phyloP scores from a whole-genome alignment of 495 filamentous ascomycete genomes.

The Aspergillus biplanus region DNA sequence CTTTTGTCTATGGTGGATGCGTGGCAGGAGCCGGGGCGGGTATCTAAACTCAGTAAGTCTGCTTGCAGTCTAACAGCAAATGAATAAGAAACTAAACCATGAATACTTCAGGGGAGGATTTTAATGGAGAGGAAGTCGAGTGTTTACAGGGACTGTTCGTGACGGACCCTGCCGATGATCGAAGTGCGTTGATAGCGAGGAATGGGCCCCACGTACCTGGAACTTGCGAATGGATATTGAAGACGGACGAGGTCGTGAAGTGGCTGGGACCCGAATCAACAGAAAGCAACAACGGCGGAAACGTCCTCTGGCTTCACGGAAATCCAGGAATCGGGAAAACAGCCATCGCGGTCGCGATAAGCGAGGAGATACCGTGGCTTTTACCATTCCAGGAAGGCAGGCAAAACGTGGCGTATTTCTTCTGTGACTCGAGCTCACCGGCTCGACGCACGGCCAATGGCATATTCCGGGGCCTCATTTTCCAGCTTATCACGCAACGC shows the following conservation, averaged over 20 bases:
- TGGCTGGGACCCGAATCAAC: background rate
- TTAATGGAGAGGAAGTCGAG: background rate
- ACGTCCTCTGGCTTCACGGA: background rate
- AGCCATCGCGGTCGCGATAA: background rate
- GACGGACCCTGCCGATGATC: background rate
- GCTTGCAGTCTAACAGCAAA: no score
- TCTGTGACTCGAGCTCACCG: background rate
- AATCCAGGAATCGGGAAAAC: background rate
- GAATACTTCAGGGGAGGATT: background rate
- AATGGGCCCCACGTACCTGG: background rate
- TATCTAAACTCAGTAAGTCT: no score
- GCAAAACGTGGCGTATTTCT: background rate
- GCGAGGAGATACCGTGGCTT: background rate
- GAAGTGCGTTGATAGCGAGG: background rate
- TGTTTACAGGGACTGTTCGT: background rate
- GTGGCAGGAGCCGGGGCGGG: no score
- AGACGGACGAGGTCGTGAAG: background rate
- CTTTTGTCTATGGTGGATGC: constrained; percentile 19
- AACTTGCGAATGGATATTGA: background rate
- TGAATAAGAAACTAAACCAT: no score
- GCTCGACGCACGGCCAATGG: background rate
- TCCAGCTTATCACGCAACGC: background rate
- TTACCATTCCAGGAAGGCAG: background rate
- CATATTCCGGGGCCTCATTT: background rate
- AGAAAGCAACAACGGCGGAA: background rate